phyloP scores from a whole-genome alignment of 495 filamentous ascomycete species.

The Xylaria cubensis region DNA sequence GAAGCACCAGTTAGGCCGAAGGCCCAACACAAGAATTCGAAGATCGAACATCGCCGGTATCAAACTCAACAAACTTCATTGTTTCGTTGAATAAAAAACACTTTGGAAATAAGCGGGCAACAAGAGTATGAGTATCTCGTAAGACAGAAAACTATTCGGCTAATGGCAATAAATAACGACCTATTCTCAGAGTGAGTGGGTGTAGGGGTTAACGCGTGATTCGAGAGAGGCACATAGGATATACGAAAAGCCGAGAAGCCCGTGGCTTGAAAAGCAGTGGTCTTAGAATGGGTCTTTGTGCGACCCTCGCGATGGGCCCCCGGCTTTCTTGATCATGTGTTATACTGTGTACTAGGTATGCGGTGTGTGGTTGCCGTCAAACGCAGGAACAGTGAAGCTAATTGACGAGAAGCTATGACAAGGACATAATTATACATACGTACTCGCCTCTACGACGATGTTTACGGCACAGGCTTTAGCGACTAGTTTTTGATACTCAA shows the following conservation, averaged over 20 bases:
- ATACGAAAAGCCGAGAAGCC: background rate
- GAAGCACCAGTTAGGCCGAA: background rate
- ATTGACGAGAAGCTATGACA: background rate
- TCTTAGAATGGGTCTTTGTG: slow-evolving; percentile 12
- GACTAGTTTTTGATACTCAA: background rate
- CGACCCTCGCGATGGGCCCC: background rate
- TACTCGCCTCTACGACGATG: background rate
- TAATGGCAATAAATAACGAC: background rate
- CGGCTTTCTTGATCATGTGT: background rate
- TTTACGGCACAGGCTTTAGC: background rate
- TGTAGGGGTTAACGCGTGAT: background rate
- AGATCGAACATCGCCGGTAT: background rate
- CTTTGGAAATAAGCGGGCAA: background rate
- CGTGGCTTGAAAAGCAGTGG: slow-evolving; percentile 4
- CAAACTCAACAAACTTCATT: background rate
- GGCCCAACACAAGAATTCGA: background rate
- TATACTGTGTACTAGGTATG: background rate
- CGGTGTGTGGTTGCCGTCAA: background rate
- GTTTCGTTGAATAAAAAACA: background rate
- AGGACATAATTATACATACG: too few relatives aligned
- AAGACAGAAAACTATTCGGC: background rate
- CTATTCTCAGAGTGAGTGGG: background rate
- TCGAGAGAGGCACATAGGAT: background rate
- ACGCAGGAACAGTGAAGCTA: slow-evolving; percentile 8
- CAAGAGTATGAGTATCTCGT: background rate